These are phyloP conservation scores for Eucalyptus curtisii DNA, from an alignment of 345 rosid genomes.

Conservation along the genomic window DNA sequence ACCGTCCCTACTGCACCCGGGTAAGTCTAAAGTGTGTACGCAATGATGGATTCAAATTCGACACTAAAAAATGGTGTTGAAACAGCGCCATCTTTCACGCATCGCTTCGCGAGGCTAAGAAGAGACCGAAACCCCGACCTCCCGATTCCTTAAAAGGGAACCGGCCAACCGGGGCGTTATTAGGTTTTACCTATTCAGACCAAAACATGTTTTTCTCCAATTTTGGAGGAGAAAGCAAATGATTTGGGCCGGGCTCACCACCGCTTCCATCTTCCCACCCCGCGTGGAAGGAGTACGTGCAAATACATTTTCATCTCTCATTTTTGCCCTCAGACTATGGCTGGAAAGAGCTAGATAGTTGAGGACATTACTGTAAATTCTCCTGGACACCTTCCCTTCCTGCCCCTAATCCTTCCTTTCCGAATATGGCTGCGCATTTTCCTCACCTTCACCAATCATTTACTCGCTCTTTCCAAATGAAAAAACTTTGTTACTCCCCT, in stretches of 20 bases:
- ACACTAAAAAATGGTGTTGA: not conserved
- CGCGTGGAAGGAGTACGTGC: not conserved
- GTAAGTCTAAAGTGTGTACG: not conserved
- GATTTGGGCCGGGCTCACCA: not conserved
- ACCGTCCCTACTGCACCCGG: not conserved
- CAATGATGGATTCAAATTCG: not conserved
- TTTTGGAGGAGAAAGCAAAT: not conserved
- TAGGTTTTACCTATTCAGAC: not conserved
- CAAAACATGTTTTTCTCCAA: not conserved
- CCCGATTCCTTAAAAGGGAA: not conserved
- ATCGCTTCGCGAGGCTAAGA: not conserved
- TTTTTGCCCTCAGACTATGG: not conserved
- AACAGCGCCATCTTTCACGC: not conserved
- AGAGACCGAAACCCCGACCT: not conserved
- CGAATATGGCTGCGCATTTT: not conserved
- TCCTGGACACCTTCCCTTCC: not conserved
- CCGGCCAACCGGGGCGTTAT: not conserved
- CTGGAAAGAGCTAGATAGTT: not conserved
- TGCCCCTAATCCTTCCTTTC: not conserved
- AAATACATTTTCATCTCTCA: not conserved
- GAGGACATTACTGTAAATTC: not conserved
- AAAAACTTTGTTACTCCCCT: not conserved
- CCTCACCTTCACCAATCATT: not conserved
- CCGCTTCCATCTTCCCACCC: not conserved
- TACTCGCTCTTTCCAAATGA: not conserved